Base-by-base conservation (phyloP, 768 basidiomycete genomes). In the Dictyophora rubrovolvata region DNA sequence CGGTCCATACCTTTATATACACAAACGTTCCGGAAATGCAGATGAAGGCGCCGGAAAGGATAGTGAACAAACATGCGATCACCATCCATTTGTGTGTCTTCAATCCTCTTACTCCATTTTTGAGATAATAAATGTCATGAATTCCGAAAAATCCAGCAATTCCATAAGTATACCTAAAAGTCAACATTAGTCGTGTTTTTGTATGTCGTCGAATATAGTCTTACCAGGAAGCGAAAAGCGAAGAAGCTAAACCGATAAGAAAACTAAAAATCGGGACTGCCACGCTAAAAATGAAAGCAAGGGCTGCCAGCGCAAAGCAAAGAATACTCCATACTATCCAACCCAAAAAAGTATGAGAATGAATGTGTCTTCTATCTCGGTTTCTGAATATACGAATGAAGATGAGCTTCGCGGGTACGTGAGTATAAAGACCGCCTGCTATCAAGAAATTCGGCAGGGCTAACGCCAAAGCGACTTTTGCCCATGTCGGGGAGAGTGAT, bases 181-280 rank as follows among this genome's bases (percentile, higher is more conserved):
- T 8, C 3, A 8, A 14, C 11, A n/a, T 20, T 4, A 10, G 47
- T 22, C 33, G 5, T 21, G 8, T 20, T 14, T 16, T n/a, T 17
- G 56, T 7, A 58, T 50, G 1, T 79, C 78, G 10, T 8, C 77
- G 59, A 23, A 79, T 79, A 61, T 80, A 80, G 14, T 80, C 81
- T 63, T 78, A 82, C 79, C 81, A 81, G n/a, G 77, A 73, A 8
- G 80, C 79, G 61, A 82, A 82, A 20, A 81, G 69, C 17, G 79
- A 70, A 9, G 79, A 80, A 12, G 78, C 67, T 60, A 82, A 77
- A 14, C 80, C 77, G 34, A 79, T 78, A 37, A 82, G 67, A 62
- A 79, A 74, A 20, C 78, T 79, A 63, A 82, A 80, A 37, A 82
- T 79, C 2, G 80, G 80, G 5, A 82, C 79, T 2, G 77, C 72